These are phyloP conservation scores for Beauveria pseudobassiana DNA, from an alignment of 2,329 filamentous ascomycete species.

Conservation along the genomic window DNA sequence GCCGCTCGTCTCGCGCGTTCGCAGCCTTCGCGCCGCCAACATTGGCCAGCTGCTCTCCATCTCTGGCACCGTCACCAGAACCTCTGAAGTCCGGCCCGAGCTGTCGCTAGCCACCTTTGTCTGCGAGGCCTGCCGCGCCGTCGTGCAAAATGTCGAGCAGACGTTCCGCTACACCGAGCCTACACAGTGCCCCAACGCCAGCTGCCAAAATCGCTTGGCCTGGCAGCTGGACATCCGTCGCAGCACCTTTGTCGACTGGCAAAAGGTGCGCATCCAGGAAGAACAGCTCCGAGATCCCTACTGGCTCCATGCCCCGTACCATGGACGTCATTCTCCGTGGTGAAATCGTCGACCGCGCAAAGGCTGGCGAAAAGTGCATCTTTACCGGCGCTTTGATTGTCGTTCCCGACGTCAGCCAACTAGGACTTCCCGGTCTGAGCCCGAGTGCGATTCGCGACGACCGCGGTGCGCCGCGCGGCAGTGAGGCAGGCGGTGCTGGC, in stretches of 20 bases:
- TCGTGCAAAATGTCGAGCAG: conserved; percentile 88
- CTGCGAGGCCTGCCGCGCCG: conserved; percentile 78
- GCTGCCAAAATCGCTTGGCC: conserved; percentile 81
- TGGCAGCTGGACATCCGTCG: conserved; percentile 96
- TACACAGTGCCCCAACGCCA: conserved; percentile 83
- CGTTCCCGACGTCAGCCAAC: conserved; percentile 91
- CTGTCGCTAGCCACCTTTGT: conserved; percentile 86
- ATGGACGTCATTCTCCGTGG: conserved; percentile 95
- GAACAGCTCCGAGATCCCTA: conserved; percentile 96
- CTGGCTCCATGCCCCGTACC: conserved; percentile 95
- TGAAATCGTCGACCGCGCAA: conserved; percentile 94
- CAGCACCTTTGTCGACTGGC: conserved; percentile 98
- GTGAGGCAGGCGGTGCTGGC: conserved; percentile 75
- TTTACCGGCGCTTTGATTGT: conserved; percentile 96
- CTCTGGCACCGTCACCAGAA: conserved; percentile 92
- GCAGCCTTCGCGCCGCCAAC: conserved; percentile 77
- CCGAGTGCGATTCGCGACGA: conserved; percentile 82
- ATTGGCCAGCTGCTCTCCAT: conserved; percentile 93
- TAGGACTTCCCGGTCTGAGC: conserved; percentile 78
- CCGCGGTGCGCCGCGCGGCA: conserved; percentile 61
- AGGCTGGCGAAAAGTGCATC: conserved; percentile 96
- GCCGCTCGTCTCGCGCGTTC: conserved; percentile 76
- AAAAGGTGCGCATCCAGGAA: conserved; percentile 98
- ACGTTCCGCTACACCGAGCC: conserved; percentile 97
- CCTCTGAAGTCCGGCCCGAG: conserved; percentile 93